Base-by-base conservation (phyloP, 163 green algal species). In the Smithsoniella earleae region DNA sequence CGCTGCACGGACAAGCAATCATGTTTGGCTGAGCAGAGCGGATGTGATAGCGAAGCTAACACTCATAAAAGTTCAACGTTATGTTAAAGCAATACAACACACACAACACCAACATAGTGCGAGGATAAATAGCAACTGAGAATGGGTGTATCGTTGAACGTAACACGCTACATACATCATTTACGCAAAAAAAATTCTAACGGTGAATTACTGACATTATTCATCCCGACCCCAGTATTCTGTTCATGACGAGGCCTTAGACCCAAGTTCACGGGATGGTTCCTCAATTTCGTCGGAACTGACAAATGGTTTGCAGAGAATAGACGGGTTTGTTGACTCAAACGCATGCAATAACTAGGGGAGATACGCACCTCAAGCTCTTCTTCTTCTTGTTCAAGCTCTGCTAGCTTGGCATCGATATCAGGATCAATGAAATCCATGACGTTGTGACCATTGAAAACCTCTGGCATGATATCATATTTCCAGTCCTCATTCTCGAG, bases 381-480 rank as follows among this genome's bases (percentile, higher is more conserved):
- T 62, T 83, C 83, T 82, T 96, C 91, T 80, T 96, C 91, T n/a
- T 82, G 66, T 81, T 99, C 92, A 74, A 99, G 83, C 79, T 95
- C 91, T 74, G 89, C 90, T 76, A 99, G 86, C 72, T 86, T 86
- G 20, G 85, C 89, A 45, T 98, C 90, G 75, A 99, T 98, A 80
- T 98, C 94, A 25, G 92, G 82, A 80, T 99, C 94, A 46, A 99
- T 84, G 76, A 96, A 99, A 83, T 99, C 94, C 10, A 88, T 79
- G 13, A 98, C 78, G 82, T 99, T 99, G 80, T 97, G 88, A 20
- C 94, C 94, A 75, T 97, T 85, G 30, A 90, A 62, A 54, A 97
- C 94, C 87, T 99, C 94, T 0, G 94, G 94, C 83, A 97, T 89
- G 80, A 97, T 93, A 86, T 99, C 94, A 66, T 95, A 89, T 81